Evolutionary conservation across 495 filamentous ascomycete genomes (phyloP), one percentile per base, ranked within the genome.

Genomic region (Cercophora samala): DNA sequence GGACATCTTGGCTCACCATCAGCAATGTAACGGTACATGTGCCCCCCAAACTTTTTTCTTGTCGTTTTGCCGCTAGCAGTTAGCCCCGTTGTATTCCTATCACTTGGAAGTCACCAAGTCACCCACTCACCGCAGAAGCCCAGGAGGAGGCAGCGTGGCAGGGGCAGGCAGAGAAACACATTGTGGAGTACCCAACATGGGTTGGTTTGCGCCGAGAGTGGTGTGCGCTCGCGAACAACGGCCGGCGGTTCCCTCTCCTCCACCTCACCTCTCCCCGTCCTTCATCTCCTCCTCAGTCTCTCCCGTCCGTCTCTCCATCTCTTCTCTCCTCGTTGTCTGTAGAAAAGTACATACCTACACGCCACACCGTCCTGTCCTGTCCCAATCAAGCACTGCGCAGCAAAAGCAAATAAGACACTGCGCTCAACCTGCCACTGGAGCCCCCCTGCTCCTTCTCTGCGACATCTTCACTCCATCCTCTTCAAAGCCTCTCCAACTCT

Each of bases 331-430:
- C 19, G 4, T 19, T 25, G 4, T 25, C 56, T n/a, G n/a, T n/a
- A n/a, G n/a, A n/a, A 58, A 4, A 21, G 56, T 24, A 19, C 4
- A 23, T 18, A 54, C 17, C 23, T 60, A 61, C 26, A 61, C 62
- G 62, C 62, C 66, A 64, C 66, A 60, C 58, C 42, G 59, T 66
- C n/a, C n/a, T n/a, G n/a, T n/a, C n/a, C n/a, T n/a, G n/a, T n/a
- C 64, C 67, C 59, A 63, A 69, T 66, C 64, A 51, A 64, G 66
- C 63, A 64, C 53, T 6, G 59, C 63, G 53, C 67, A 69, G 63
- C 51, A 63, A 60, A 66, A 69, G 63, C 63, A 69, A 69, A 69
- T 62, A 69, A 65, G 63, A 63, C 60, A 62, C 9, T n/a, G 18
- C 21, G n/a, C 24, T 21, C 24, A 13, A 25, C 60, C 60, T 42